Conservation (phyloP, 2,329 filamentous ascomycete genomes). For the Orbilia quercus region DNA sequence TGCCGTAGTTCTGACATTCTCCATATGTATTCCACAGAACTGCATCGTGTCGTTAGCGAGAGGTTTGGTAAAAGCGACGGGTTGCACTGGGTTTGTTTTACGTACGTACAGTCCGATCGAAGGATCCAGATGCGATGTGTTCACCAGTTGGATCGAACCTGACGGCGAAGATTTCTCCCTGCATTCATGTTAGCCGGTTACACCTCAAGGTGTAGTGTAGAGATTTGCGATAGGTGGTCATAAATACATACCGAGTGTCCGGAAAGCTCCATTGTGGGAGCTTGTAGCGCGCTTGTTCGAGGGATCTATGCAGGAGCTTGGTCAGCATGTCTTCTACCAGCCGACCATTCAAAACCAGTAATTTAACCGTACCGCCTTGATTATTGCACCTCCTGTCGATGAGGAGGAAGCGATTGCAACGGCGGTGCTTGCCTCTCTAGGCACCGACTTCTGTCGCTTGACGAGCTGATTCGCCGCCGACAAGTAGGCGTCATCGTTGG, state of each 20-base stretch:
- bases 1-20: constrained; percentile 92
- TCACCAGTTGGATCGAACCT: constrained; percentile 90
- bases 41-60: constrained; percentile 62
- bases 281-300: constrained; percentile 83
- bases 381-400: constrained; percentile 71
- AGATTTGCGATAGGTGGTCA: not conserved
- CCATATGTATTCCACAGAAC: constrained; percentile 95
- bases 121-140: constrained; percentile 90
- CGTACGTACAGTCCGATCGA: constrained; percentile 90
- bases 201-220: constrained; percentile 4
- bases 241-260: constrained; percentile 64
- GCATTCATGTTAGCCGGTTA: constrained; percentile 34
- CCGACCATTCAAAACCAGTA: constrained; percentile 64
- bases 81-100: constrained; percentile 46
- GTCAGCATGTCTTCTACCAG: constrained; percentile 59
- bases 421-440: constrained; percentile 68
- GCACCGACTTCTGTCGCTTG: constrained; percentile 84
- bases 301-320: constrained; percentile 71
- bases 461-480: constrained; percentile 79
- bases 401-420: constrained; percentile 71
- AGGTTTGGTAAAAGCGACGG: not conserved
- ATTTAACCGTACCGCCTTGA: constrained; percentile 76
- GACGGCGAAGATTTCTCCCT: constrained; percentile 86
- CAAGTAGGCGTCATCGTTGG: constrained; percentile 75
- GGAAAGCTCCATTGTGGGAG: constrained; percentile 92